Evolutionary conservation across 2,329 filamentous ascomycete genomes (phyloP).

Genomic region (Aspergillus unguis): DNA sequence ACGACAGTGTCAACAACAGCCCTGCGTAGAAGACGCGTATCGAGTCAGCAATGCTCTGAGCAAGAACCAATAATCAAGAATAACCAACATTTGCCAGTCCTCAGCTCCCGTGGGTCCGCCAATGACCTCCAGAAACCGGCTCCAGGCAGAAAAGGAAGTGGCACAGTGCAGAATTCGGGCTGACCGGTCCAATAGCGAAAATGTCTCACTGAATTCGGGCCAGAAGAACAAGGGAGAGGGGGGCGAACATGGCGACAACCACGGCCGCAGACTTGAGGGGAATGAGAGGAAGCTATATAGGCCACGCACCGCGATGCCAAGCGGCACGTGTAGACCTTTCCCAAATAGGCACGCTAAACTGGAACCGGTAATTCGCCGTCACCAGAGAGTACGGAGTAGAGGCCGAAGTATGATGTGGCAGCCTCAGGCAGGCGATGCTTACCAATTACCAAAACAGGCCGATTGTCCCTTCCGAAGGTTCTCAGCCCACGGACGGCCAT

Average conservation of each 20-base stretch:
- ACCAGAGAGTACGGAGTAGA: neutral
- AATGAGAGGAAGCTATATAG: neutral
- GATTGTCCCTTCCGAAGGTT: conserved; percentile 9
- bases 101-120: too few relatives aligned
- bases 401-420: neutral
- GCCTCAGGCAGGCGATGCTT: conserved; percentile 11
- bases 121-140: too few relatives aligned
- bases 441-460: conserved; percentile 17
- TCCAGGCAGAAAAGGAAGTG: too few relatives aligned
- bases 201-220: too few relatives aligned
- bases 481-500: neutral
- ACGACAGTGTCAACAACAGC: too few relatives aligned
- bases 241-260: neutral
- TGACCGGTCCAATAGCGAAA: too few relatives aligned
- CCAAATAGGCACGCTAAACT: neutral
- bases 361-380: neutral
- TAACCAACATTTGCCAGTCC: too few relatives aligned
- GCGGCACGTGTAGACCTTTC: neutral
- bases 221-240: too few relatives aligned
- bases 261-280: neutral
- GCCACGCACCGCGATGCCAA: neutral
- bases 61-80: too few relatives aligned
- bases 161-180: too few relatives aligned
- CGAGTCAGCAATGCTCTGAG: too few relatives aligned
- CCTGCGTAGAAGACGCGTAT: too few relatives aligned